Evolutionary conservation across 78 protist species (phyloP), one percentile per base, ranked within the genome.

Genomic region (Emiliania huxleyi): DNA sequence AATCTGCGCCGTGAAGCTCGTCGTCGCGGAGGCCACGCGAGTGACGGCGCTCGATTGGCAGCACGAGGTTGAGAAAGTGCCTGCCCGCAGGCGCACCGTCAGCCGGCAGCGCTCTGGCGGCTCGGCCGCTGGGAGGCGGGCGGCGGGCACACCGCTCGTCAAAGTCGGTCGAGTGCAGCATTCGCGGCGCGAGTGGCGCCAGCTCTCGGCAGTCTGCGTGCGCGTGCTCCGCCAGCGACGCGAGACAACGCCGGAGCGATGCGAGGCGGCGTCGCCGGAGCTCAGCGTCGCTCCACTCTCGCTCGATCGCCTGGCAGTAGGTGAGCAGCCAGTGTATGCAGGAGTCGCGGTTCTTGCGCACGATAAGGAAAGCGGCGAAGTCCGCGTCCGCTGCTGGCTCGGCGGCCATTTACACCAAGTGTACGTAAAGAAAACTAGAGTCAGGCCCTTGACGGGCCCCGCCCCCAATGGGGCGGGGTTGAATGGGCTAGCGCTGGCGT

Each of bases 151-250:
- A n/a, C n/a, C 85, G 11, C 46, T 77, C 85, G n/a, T 1, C 3
- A 23, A 37, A 77, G 48, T 77, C 85, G 6, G 40, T 45, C 26
- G 48, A 4, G 18, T 40, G 85, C 15, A 77, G 44, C 85, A 40
- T 77, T 18, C 85, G 44, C 29, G 85, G 85, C 23, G n/a, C 48
- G 29, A 77, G 29, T 1, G 85, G 26, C 1, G 48, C 11, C 15
- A 77, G 85, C 85, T 77, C 85, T 1, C 85, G 85, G 85, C 85
- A 77, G 18, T 77, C 85, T 45, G 85, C 23, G 85, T 77, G 85
- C 85, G 44, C n/a, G 29, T 77, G 85, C 15, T 77, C 85, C 26
- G 44, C 22, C 4, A 37, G 46, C 23, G 44, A 37, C 46, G 12
- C 44, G 23, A 77, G 33, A 48, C 85, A 77, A 1, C 15, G n/a